These are phyloP conservation scores for Hypoxylon sp. DNA, from an alignment of 2,329 filamentous ascomycete genomes.

Conservation along the genomic window DNA sequence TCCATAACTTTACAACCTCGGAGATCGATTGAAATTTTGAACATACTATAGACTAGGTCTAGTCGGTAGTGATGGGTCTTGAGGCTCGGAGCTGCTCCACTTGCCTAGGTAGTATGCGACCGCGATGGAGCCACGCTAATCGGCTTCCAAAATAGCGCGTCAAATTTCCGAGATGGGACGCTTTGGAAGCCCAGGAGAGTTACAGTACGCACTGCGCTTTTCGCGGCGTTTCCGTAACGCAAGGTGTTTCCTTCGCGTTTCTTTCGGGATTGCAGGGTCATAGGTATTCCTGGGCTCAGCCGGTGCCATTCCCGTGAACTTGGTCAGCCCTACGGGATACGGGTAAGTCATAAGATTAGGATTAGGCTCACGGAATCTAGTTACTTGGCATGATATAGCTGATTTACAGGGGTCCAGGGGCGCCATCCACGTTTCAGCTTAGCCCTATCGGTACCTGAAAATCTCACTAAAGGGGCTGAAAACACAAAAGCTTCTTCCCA, in stretches of 20 bases:
- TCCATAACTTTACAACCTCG: not conserved
- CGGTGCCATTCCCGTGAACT: not conserved
- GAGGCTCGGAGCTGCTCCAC: conserved; percentile 8
- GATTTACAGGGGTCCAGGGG: not conserved
- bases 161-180: not conserved
- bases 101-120: conserved; percentile 1
- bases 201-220: not conserved
- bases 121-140: not conserved
- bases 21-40: not conserved
- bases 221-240: not conserved
- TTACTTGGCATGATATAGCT: not conserved
- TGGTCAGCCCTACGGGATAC: not conserved
- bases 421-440: not conserved
- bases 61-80: not conserved
- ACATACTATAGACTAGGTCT: not conserved
- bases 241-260: not conserved
- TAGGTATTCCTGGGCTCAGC: not conserved
- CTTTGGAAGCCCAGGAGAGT: not conserved
- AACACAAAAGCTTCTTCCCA: not conserved
- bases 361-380: not conserved
- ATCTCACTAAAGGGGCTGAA: conserved; percentile 3
- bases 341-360: not conserved
- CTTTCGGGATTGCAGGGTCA: not conserved
- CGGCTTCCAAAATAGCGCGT: not conserved
- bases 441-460: not conserved